A percentile compares a stretch with the other conserved stretches of the same genome.
These are phyloP conservation scores for Citeromyces siamensis DNA, from an alignment of 1,139 yeast species.

Conservation along the genomic window DNA sequence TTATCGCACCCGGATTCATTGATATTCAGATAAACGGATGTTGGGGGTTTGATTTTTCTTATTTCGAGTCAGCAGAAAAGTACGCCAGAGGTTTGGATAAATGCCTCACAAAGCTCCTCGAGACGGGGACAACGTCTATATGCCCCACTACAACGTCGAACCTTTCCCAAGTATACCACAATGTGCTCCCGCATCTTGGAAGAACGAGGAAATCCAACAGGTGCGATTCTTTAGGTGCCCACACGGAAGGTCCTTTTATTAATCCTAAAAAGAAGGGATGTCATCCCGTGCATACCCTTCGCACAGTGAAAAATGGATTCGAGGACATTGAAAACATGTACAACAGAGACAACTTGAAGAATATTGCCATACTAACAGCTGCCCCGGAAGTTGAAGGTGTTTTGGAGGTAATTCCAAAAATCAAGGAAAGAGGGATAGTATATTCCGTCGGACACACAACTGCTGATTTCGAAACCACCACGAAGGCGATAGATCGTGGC, in stretches of 20 bases:
- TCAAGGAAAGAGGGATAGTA: slow-evolving; percentile 24
- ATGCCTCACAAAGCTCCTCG: slow-evolving; percentile 34
- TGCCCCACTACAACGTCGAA: slow-evolving; percentile 55
- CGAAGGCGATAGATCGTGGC: slow-evolving; percentile 37
- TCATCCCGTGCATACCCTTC: slow-evolving; percentile 47
- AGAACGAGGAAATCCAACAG: slow-evolving; percentile 23
- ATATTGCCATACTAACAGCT: slow-evolving; percentile 43
- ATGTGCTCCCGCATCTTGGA: slow-evolving; percentile 34
- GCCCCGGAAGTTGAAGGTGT: slow-evolving; percentile 54
- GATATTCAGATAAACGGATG: slow-evolving; percentile 56
- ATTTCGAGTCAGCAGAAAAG: slow-evolving; percentile 23
- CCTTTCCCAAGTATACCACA: slow-evolving; percentile 37
- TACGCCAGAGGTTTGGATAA: slow-evolving; percentile 26
- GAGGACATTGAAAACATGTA: slow-evolving; percentile 29
- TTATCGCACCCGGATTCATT: slow-evolving; percentile 46
- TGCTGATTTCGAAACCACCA: slow-evolving; percentile 34
- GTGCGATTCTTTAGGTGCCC: slow-evolving; percentile 51
- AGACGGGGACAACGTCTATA: slow-evolving; percentile 45
- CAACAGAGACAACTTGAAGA: slow-evolving; percentile 27
- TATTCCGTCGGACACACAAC: slow-evolving; percentile 50
- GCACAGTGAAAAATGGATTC: slow-evolving; percentile 29
- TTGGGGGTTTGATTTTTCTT: slow-evolving; percentile 45
- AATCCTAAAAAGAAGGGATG: slow-evolving; percentile 46
- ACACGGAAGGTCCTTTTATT: slow-evolving; percentile 53
- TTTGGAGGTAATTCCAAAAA: slow-evolving; percentile 31